A percentile compares a stretch with the other conserved stretches of the same genome.
phyloP scores from a whole-genome alignment of 2,329 filamentous ascomycete species.

The Venturia aucupariae region DNA sequence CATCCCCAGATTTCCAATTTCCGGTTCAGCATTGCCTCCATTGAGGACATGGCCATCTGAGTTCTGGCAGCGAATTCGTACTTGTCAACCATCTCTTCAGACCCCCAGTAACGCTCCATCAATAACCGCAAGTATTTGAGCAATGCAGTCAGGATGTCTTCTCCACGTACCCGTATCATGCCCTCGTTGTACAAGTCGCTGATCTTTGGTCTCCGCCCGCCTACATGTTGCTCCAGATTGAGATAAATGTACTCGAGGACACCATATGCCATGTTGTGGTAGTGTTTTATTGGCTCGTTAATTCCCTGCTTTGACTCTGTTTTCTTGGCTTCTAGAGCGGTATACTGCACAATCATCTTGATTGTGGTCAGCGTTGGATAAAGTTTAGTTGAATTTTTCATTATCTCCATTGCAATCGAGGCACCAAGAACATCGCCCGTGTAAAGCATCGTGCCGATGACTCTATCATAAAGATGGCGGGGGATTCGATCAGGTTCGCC shows the following conservation, averaged over 20 bases:
- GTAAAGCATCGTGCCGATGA: constrained; percentile 3
- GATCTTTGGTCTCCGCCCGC: not conserved
- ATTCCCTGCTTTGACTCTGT: not conserved
- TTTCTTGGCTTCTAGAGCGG: not conserved
- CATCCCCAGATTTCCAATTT: not conserved
- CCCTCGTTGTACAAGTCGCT: not conserved
- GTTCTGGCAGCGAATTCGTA: not conserved
- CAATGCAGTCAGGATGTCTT: not conserved
- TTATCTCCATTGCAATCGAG: not conserved
- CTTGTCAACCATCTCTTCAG: not conserved
- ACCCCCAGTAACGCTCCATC: constrained; percentile 3
- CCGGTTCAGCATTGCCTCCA: not conserved
- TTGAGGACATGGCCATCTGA: not conserved
- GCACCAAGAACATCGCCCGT: constrained; percentile 4
- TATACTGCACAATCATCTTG: constrained; percentile 9
- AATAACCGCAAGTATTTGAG: not conserved
- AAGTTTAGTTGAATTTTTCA: not conserved
- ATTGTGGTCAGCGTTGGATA: constrained; percentile 4
- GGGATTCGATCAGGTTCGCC: not conserved
- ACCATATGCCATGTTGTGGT: not conserved
- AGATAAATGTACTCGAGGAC: constrained; percentile 10
- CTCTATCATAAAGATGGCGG: not conserved
- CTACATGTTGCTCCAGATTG: not conserved
- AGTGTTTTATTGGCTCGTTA: not conserved
- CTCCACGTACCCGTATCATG: not conserved